Evolutionary conservation across 108 stramenopile genomes (phyloP).

Genomic region (Cyclotella choctawhatcheeana): DNA sequence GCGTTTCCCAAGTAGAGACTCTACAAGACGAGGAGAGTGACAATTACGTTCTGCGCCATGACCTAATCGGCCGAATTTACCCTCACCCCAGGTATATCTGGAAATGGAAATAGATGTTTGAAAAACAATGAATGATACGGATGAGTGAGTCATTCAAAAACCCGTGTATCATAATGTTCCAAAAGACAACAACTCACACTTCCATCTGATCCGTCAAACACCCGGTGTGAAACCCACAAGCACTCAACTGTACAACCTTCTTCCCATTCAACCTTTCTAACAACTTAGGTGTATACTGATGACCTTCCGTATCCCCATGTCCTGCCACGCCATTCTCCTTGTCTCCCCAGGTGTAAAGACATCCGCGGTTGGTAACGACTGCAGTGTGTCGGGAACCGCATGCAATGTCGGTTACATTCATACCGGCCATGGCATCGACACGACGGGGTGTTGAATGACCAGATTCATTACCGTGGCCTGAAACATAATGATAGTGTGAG

Average conservation of each 20-base stretch:
- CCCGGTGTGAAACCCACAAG: constrained; percentile 96
- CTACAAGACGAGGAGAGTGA: constrained; percentile 83
- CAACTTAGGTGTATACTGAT: constrained; percentile 93
- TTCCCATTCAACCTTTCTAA: constrained; percentile 83
- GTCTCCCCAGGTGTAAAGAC: constrained; percentile 64
- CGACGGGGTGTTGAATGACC: constrained; percentile 92
- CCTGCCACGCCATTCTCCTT: constrained; percentile 93
- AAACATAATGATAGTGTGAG: too few relatives aligned
- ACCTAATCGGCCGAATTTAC: constrained; percentile 95
- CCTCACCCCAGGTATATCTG: constrained; percentile 39
- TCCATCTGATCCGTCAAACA: constrained; percentile 88
- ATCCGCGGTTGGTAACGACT: constrained; percentile 83
- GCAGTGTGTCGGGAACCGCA: constrained; percentile 94
- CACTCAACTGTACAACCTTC: constrained; percentile 87
- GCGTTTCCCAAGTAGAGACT: constrained; percentile 77
- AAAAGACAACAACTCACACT: constrained; percentile 39
- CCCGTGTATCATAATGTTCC: neutral
- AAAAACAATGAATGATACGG: neutral
- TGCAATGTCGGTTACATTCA: constrained; percentile 86
- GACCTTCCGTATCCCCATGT: constrained; percentile 93
- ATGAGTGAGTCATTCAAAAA: neutral
- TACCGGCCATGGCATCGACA: constrained; percentile 86
- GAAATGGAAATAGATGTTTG: too few relatives aligned
- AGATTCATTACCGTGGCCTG: constrained; percentile 93
- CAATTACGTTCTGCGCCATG: constrained; percentile 92